Evolutionary conservation across 2,329 filamentous ascomycete genomes (phyloP).

Genomic region (Exophiala oligosperma): DNA sequence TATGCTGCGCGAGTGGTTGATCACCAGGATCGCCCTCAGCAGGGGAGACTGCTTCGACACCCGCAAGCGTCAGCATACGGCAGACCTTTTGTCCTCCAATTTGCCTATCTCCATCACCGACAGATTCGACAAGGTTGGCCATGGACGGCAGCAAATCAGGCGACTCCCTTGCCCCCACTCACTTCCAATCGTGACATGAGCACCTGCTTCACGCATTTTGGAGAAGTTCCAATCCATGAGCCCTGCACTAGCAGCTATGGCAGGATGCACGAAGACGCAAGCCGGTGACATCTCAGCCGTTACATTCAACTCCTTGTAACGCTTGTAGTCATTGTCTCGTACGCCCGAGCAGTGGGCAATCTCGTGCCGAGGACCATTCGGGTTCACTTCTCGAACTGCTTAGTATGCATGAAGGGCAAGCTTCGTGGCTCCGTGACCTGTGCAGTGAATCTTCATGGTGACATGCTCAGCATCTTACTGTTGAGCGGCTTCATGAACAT

Average conservation of each 20-base stretch:
- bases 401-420: slow-evolving; percentile 35
- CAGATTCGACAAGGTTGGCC: not conserved
- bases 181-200: slow-evolving; percentile 34
- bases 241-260: not conserved
- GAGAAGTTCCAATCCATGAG: slow-evolving; percentile 34
- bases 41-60: too few relatives aligned
- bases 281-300: slow-evolving; percentile 38
- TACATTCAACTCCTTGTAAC: slow-evolving; percentile 32
- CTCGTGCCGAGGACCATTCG: slow-evolving; percentile 27
- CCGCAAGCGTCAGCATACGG: slow-evolving; percentile 32
- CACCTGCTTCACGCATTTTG: slow-evolving; percentile 29
- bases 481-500: slow-evolving; percentile 24
- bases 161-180: slow-evolving; percentile 7
- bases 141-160: not conserved
- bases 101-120: not conserved
- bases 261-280: slow-evolving; percentile 28
- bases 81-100: slow-evolving; percentile 11
- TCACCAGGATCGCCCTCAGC: too few relatives aligned
- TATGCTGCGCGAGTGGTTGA: too few relatives aligned
- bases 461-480: slow-evolving; percentile 34
- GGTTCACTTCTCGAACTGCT: slow-evolving; percentile 28
- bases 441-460: slow-evolving; percentile 38
- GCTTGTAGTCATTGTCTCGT: slow-evolving; percentile 33
- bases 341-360: slow-evolving; percentile 32
- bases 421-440: slow-evolving; percentile 33